Evolutionary conservation across 352 stramenopile species (phyloP).

Genomic region (Pythium phragmiticola): DNA sequence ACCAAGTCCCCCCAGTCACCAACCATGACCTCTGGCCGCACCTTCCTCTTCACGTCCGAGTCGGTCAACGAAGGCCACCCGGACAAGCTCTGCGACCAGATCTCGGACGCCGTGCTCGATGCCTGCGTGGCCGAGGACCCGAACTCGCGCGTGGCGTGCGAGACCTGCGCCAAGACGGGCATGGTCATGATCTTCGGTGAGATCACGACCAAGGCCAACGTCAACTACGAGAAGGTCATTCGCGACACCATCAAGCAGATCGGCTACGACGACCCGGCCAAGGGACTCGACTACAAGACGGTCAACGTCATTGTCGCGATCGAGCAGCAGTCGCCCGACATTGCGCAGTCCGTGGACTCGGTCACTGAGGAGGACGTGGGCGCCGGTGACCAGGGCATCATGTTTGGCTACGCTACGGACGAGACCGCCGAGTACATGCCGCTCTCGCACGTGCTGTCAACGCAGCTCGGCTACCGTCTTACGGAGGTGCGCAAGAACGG

Average conservation of each 20-base stretch:
- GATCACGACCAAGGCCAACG: conserved; percentile 98
- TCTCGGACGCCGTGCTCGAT: conserved; percentile 98
- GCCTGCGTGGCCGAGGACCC: conserved; percentile 98
- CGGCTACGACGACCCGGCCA: conserved; percentile 98
- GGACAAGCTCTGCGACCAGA: conserved; percentile 98
- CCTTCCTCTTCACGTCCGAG: conserved; percentile 97
- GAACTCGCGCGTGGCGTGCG: conserved; percentile 97
- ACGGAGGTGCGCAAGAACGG: conserved; percentile 99
- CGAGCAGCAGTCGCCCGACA: conserved; percentile 99
- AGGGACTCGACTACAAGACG: conserved; percentile 99
- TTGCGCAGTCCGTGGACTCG: conserved; percentile 97
- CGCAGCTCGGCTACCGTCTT: conserved; percentile 94
- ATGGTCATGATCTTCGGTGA: conserved; percentile 99
- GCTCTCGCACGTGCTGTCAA: conserved; percentile 97
- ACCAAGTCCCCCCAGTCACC: conserved; percentile 7
- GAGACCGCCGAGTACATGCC: conserved; percentile 98
- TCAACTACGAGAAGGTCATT: conserved; percentile 99
- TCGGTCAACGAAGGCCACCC: conserved; percentile 99
- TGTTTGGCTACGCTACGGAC: conserved; percentile 96
- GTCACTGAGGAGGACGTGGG: conserved; percentile 97
- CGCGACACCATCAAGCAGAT: conserved; percentile 99
- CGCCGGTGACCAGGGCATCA: conserved; percentile 96
- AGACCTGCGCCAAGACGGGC: conserved; percentile 99
- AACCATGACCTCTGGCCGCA: conserved; percentile 68
- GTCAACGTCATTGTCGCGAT: conserved; percentile 99